These are phyloP conservation scores for Blastocystis sp. DNA, from an alignment of 352 stramenopile genomes.

Conservation along the genomic window DNA sequence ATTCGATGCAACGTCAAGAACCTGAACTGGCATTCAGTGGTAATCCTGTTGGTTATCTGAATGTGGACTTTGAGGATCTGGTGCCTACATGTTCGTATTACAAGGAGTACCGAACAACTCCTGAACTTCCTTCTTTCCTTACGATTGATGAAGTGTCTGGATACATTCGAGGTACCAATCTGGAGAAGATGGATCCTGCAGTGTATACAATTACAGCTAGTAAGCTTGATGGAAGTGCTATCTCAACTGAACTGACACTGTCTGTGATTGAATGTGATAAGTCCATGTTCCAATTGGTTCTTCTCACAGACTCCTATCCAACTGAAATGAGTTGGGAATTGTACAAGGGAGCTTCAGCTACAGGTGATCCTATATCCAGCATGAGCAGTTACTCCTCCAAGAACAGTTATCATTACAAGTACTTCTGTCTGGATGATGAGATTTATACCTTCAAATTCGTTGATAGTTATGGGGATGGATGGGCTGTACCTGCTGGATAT, in stretches of 20 bases:
- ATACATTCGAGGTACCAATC: not conserved
- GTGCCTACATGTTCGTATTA: slow-evolving; percentile 26
- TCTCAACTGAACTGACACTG: not conserved
- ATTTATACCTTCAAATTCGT: slow-evolving; percentile 60
- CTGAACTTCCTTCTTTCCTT: slow-evolving; percentile 1
- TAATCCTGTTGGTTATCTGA: slow-evolving; percentile 34
- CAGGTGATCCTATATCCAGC: not conserved
- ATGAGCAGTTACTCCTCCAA: not conserved
- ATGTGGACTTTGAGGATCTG: slow-evolving; percentile 37
- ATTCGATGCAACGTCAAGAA: not conserved
- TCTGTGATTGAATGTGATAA: slow-evolving; percentile 48
- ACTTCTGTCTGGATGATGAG: slow-evolving; percentile 49
- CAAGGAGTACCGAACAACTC: not conserved
- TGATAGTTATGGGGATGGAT: slow-evolving; percentile 26
- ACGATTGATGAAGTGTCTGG: slow-evolving; percentile 23
- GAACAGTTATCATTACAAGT: slow-evolving; percentile 39
- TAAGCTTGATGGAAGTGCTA: slow-evolving; percentile 26
- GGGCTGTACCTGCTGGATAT: slow-evolving; percentile 24
- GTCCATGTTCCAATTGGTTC: slow-evolving; percentile 16
- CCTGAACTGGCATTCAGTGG: slow-evolving; percentile 25
- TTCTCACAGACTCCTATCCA: slow-evolving; percentile 22
- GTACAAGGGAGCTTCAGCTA: not conserved
- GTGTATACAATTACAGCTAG: slow-evolving; percentile 30
- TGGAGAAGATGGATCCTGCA: not conserved
- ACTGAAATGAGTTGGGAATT: not conserved